Conservation (phyloP, 805 yeast species). For the Cyberlindnera samutprakarnensis region DNA sequence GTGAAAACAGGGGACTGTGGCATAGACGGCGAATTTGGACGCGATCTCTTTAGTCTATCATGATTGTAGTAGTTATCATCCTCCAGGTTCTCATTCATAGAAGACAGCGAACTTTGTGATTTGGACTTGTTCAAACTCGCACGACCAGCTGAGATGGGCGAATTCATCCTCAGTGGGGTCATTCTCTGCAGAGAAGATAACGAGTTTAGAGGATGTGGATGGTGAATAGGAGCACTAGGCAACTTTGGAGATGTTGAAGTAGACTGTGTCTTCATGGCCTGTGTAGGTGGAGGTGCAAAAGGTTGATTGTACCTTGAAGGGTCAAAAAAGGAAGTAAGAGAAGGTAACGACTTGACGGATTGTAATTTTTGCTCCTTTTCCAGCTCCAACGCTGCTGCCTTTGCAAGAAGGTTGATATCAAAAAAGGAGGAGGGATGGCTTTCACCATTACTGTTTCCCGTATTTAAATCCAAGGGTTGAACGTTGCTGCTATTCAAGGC, state of each 20-base stretch:
- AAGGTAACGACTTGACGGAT: slow-evolving; percentile 22
- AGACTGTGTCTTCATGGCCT: slow-evolving; percentile 13
- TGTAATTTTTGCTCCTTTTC: slow-evolving; percentile 23
- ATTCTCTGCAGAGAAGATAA: slow-evolving; percentile 50
- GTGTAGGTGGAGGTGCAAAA: slow-evolving; percentile 8
- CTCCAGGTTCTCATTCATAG: slow-evolving; percentile 31
- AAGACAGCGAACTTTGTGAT: slow-evolving; percentile 21
- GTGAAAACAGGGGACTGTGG: slow-evolving; percentile 16
- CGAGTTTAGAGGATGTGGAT: slow-evolving; percentile 28
- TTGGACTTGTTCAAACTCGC: slow-evolving; percentile 18
- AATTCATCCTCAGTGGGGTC: slow-evolving; percentile 43
- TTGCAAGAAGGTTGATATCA: slow-evolving; percentile 23
- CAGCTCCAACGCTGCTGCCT: slow-evolving; percentile 23
- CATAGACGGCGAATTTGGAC: slow-evolving; percentile 28
- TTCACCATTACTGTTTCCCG: slow-evolving; percentile 2
- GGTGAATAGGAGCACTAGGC: slow-evolving; percentile 15
- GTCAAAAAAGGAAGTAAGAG: slow-evolving; percentile 20
- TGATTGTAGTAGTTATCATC: slow-evolving; percentile 29
- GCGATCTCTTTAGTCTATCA: slow-evolving; percentile 28
- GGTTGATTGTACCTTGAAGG: slow-evolving; percentile 5
- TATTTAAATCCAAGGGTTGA: neutral
- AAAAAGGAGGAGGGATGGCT: slow-evolving; percentile 12
- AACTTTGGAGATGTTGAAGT: slow-evolving; percentile 15
- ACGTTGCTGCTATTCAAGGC: slow-evolving; percentile 3
- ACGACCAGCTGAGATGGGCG: slow-evolving; percentile 16